A percentile compares a stretch with the other conserved stretches of the same genome.
phyloP scores from a whole-genome alignment of 1,139 yeast genomes.

The Scheffersomyces segobiensis region DNA sequence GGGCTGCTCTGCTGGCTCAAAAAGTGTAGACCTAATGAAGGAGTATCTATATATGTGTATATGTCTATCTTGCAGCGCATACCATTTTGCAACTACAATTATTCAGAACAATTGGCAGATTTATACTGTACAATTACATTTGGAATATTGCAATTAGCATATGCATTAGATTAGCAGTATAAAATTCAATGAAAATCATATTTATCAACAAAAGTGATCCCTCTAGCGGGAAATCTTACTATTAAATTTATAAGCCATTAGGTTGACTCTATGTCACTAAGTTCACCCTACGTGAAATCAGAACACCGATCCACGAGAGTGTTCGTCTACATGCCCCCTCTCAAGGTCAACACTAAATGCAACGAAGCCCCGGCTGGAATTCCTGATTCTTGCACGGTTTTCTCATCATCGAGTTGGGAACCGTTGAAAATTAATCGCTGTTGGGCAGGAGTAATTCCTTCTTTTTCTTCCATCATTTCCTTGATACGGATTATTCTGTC shows the following conservation, averaged over 20 bases:
- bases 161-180: too few relatives aligned
- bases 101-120: too few relatives aligned
- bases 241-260: too few relatives aligned
- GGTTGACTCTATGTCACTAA: too few relatives aligned
- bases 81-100: too few relatives aligned
- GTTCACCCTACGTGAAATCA: too few relatives aligned
- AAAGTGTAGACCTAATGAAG: neutral
- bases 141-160: too few relatives aligned
- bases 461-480: slow-evolving; percentile 93
- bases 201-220: too few relatives aligned
- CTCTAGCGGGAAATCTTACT: too few relatives aligned
- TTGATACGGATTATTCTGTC: slow-evolving; percentile 82
- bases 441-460: slow-evolving; percentile 96
- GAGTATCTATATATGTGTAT: neutral
- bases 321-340: slow-evolving; percentile 61
- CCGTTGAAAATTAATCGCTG: slow-evolving; percentile 91
- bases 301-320: neutral
- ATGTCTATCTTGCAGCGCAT: too few relatives aligned
- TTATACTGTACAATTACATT: too few relatives aligned
- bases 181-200: too few relatives aligned
- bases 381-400: slow-evolving; percentile 67
- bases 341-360: slow-evolving; percentile 83
- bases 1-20: slow-evolving; percentile 33
- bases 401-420: slow-evolving; percentile 83
- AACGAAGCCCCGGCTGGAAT: slow-evolving; percentile 75